A percentile compares a stretch with the other conserved stretches of the same genome.
Conservation (phyloP, 345 rosid genomes). For the Psidium guajava region DNA sequence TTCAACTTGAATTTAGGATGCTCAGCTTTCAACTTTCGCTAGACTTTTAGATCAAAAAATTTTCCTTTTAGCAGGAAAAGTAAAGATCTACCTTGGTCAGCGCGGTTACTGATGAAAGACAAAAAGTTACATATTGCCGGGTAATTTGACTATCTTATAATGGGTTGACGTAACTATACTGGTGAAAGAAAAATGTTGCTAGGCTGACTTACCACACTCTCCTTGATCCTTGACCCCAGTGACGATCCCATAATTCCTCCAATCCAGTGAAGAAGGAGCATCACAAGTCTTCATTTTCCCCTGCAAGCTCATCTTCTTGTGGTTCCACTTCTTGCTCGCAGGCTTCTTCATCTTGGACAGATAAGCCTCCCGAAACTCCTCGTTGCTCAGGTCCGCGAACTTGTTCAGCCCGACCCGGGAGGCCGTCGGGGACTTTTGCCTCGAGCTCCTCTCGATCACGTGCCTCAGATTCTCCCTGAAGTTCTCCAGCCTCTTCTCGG, state of each 20-base stretch:
- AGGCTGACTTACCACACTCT: conserved; percentile 29
- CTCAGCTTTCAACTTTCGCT: neutral
- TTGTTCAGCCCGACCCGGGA: conserved; percentile 41
- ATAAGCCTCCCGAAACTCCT: conserved; percentile 32
- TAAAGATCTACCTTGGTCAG: neutral
- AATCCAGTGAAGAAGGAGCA: conserved; percentile 48
- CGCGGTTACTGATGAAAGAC: neutral
- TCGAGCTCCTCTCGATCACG: conserved; percentile 21
- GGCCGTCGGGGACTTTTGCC: neutral
- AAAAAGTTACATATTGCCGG: neutral
- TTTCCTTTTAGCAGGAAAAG: neutral
- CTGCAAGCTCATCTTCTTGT: neutral
- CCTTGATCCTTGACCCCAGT: conserved; percentile 52
- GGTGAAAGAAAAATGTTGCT: neutral
- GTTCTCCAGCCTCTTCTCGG: conserved; percentile 23
- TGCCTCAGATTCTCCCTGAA: conserved; percentile 42
- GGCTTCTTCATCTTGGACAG: conserved; percentile 42
- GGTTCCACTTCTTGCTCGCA: conserved; percentile 3
- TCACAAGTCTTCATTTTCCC: conserved; percentile 23
- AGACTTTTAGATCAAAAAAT: neutral
- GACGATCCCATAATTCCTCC: conserved; percentile 55
- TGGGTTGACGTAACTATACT: neutral
- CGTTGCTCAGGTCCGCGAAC: conserved; percentile 60
- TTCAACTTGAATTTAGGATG: neutral
- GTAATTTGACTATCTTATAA: neutral